A percentile compares a stretch with the other conserved stretches of the same genome.
Conservation (phyloP, 129 eudicot species). For the Cynara cardunculus region DNA sequence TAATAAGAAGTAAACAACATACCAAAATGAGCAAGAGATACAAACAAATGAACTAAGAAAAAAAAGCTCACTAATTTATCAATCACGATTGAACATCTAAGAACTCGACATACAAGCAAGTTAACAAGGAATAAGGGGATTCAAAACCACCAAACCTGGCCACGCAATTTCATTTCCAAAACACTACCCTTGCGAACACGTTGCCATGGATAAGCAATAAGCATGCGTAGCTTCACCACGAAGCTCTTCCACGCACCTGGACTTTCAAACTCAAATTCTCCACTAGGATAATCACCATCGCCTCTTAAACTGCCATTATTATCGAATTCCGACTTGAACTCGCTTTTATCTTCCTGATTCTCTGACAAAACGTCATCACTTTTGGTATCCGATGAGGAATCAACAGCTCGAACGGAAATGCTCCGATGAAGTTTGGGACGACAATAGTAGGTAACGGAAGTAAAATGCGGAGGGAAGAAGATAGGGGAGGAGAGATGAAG, state of each 20-base stretch:
- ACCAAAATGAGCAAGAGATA: not conserved
- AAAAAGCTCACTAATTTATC: no score
- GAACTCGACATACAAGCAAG: not conserved
- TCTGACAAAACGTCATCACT: conserved; percentile 11
- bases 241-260: conserved; percentile 57
- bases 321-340: conserved; percentile 14
- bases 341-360: conserved; percentile 2
- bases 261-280: conserved; percentile 57
- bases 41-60: not conserved
- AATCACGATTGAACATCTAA: not conserved
- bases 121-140: not conserved
- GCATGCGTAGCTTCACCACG: conserved; percentile 56
- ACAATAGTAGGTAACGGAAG: not conserved
- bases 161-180: conserved; percentile 71
- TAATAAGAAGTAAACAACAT: not conserved
- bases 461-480: conserved; percentile 15
- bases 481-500: not conserved
- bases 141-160: conserved; percentile 50
- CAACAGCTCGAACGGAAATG: conserved; percentile 20
- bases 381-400: conserved; percentile 30
- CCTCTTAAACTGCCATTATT: conserved; percentile 11
- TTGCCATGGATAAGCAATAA: conserved; percentile 77
- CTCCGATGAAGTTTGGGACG: conserved; percentile 1
- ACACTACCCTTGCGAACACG: conserved; percentile 77
- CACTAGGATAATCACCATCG: conserved; percentile 54